These are phyloP conservation scores for Fragaria ananassa DNA, from an alignment of 306 rosid genomes.

Conservation along the genomic window DNA sequence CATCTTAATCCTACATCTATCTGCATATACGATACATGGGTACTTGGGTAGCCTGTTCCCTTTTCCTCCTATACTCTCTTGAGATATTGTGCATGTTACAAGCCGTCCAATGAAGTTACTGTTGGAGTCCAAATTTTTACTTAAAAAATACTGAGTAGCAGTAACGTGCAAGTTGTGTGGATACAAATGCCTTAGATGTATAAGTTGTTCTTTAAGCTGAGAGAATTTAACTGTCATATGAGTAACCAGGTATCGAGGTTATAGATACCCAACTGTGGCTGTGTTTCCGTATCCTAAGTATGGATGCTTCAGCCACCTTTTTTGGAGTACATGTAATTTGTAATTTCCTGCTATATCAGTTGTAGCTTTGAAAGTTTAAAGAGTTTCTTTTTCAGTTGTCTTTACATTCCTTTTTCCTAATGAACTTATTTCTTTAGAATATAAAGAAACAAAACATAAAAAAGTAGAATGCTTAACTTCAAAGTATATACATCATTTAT, in stretches of 20 bases:
- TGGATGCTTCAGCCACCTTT: background rate
- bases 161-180: background rate
- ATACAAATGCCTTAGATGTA: background rate
- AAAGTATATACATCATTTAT: background rate
- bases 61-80: background rate
- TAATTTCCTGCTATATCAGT: background rate
- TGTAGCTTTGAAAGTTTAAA: background rate
- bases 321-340: background rate
- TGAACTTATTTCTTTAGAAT: background rate
- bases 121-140: background rate
- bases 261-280: background rate
- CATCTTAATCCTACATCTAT: background rate
- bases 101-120: background rate
- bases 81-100: conserved; percentile 1
- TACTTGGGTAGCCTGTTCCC: background rate
- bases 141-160: background rate
- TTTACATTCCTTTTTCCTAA: background rate
- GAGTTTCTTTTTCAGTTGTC: background rate
- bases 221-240: background rate
- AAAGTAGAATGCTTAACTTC: background rate
- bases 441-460: background rate
- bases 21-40: background rate
- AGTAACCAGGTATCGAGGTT: background rate
- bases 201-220: background rate
- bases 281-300: background rate